Conservation (phyloP, 108 stramenopile species). For the Nannochloropsis oceanica region DNA sequence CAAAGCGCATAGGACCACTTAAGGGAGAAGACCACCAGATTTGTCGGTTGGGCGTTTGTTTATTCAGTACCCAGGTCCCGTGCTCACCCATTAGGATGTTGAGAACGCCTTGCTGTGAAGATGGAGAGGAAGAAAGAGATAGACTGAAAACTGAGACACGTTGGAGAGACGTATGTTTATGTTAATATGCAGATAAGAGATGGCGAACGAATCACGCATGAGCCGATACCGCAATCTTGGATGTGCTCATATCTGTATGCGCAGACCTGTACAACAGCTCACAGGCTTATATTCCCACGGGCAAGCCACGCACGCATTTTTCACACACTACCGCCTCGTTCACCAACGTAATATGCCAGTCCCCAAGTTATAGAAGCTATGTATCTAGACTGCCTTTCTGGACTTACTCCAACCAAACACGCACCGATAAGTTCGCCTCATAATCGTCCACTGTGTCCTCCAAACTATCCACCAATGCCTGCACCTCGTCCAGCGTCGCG, state of each 20-base stretch:
- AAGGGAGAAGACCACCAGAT: conserved; percentile 43
- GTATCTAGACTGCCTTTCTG: neutral
- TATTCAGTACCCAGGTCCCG: conserved; percentile 41
- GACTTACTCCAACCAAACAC: neutral
- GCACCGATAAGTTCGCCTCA: conserved; percentile 33
- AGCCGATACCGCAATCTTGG: neutral
- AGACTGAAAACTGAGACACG: too few relatives aligned
- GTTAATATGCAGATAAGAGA: too few relatives aligned
- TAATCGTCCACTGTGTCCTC: conserved; percentile 53
- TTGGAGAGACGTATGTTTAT: too few relatives aligned
- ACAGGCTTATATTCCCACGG: neutral
- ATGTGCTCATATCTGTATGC: neutral
- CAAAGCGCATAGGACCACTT: conserved; percentile 35
- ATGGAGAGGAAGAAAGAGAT: neutral
- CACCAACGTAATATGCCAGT: neutral
- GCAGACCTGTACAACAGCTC: neutral
- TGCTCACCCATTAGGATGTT: conserved; percentile 10
- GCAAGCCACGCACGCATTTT: neutral
- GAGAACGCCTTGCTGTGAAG: conserved; percentile 26
- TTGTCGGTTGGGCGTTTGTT: conserved; percentile 40
- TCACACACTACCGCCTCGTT: neutral
- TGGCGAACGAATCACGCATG: too few relatives aligned
- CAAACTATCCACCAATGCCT: conserved; percentile 58
- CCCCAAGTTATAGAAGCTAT: neutral
- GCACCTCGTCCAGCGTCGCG: conserved; percentile 61